Percentiles rank a stretch among this genome's conserved stretches.
Conservation (phyloP, 371 early-diverging fungal genomes). For the Thermomucor indicae-seudaticae region DNA sequence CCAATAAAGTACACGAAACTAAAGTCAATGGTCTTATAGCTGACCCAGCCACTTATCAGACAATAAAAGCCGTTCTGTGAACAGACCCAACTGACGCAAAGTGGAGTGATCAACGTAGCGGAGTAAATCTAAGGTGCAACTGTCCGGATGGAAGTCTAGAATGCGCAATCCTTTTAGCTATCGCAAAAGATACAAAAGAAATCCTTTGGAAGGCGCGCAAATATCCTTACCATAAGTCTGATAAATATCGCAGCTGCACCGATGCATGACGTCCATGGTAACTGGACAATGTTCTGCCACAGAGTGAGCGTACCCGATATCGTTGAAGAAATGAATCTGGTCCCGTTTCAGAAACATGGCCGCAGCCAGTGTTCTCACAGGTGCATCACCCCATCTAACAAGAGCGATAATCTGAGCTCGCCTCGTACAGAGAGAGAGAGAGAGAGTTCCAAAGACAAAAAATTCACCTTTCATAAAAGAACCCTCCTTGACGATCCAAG, state of each 20-base stretch:
- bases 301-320: conserved; percentile 71
- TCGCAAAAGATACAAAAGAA: neutral
- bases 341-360: conserved; percentile 72
- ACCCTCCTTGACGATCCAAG: conserved; percentile 83
- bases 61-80: too few relatives aligned
- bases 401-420: neutral
- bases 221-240: conserved; percentile 27
- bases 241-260: conserved; percentile 29
- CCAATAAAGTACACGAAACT: too few relatives aligned
- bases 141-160: conserved; percentile 24
- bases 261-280: conserved; percentile 3
- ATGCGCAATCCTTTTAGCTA: neutral
- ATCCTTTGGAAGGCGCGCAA: too few relatives aligned
- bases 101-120: too few relatives aligned
- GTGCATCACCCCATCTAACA: conserved; percentile 53
- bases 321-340: conserved; percentile 88
- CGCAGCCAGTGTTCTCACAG: conserved; percentile 79
- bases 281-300: conserved; percentile 40
- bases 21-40: too few relatives aligned
- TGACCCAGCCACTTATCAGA: too few relatives aligned
- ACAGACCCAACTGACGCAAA: too few relatives aligned
- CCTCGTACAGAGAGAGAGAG: too few relatives aligned
- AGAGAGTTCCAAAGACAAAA: neutral
- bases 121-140: conserved; percentile 23
- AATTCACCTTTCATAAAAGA: conserved; percentile 85